These are phyloP conservation scores for Carex parvula DNA, from an alignment of 176 grass and related monocot genomes.

Conservation along the genomic window DNA sequence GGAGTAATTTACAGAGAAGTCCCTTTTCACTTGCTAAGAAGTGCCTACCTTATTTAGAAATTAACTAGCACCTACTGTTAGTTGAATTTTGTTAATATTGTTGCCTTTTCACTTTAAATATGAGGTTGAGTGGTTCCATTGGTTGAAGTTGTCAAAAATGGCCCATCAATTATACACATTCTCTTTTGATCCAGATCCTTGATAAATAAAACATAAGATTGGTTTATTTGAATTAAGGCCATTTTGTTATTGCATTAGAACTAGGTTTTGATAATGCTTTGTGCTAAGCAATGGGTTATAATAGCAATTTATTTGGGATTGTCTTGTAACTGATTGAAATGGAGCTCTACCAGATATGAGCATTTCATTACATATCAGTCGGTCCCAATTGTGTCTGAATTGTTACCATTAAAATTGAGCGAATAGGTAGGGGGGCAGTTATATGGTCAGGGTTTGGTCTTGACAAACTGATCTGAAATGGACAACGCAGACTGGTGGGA, in stretches of 20 bases:
- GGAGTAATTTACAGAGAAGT: not conserved
- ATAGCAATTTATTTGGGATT: not conserved
- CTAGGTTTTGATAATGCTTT: not conserved
- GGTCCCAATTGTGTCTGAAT: not conserved
- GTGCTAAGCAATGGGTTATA: not conserved
- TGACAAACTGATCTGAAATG: not conserved
- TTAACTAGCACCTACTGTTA: not conserved
- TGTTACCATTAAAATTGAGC: not conserved
- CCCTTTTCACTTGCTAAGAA: not conserved
- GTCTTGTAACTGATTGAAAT: not conserved
- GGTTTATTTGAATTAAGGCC: not conserved
- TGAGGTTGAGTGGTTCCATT: not conserved
- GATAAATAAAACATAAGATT: not conserved
- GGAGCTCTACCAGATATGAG: not conserved
- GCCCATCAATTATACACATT: not conserved
- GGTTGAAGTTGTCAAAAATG: not conserved
- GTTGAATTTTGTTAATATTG: not conserved
- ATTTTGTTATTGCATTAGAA: not conserved
- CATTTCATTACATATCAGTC: not conserved
- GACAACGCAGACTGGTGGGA: not conserved
- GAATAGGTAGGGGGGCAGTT: not conserved
- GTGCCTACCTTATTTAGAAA: constrained; percentile 1
- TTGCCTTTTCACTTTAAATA: not conserved
- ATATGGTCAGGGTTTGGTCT: not conserved
- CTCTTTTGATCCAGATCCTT: not conserved